Evolutionary conservation across 176 grass and related monocot genomes (phyloP), one percentile per base, ranked within the genome.

Genomic region (Rhynchospora tenuis): DNA sequence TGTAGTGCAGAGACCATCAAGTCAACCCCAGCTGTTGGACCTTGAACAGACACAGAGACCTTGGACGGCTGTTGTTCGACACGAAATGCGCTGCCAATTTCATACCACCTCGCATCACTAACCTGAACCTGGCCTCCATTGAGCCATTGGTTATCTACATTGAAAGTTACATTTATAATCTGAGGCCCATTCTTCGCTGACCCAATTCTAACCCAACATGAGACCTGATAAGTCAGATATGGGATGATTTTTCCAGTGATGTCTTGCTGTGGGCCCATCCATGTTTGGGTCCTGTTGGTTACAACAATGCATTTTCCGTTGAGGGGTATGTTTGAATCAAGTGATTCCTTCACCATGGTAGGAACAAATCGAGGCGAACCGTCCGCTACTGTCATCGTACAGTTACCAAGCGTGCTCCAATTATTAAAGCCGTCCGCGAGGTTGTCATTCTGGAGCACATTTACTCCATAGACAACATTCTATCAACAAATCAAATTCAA

Each of bases 1-100:
- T 90, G 92, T 42, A 98, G 80, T 13, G 86, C 92, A 0, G 92
- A 87, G 10, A 98, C 92, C 92, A 98, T 98, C n/a, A 98, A 89
- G 71, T 98, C 90, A 14, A 98, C 82, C 50, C 95, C 89, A 0
- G 85, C 59, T 6, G 85, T 83, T 0, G 95, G 89, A 66, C 95
- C 95, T 72, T 98, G 95, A 2, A 94, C 78, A 77, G 90, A 98
- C 9, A 94, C 84, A 81, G 91, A 79, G 44, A 86, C 92, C 22
- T 85, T 88, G 0, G 84, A 71, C 20, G 80, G 86, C 84, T 79
- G 89, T 50, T 83, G 6, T 87, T 98, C 95, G 4, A 94, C 80
- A 1, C 95, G 88, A 82, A 98, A 90, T 8, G 90, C 85, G 6
- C 95, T 87, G 13, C 92, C 95, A 6, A 98, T 51, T 86, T 98